Percentiles rank a stretch among this genome's conserved stretches.
phyloP scores from a whole-genome alignment of 257 asterid genomes.

The Solanum gracilifrons region DNA sequence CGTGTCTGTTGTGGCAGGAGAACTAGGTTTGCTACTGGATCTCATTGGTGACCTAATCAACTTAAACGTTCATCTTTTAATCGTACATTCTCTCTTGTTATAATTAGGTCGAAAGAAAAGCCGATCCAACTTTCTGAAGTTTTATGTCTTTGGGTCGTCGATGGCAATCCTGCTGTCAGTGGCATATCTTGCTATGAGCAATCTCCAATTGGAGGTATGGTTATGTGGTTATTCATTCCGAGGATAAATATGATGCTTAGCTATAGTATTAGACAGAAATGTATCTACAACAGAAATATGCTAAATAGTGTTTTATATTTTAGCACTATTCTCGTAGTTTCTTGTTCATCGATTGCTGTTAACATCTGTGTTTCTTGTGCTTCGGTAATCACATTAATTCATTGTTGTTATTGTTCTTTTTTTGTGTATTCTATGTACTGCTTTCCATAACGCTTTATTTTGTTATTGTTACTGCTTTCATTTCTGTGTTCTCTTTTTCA shows the following conservation, averaged over 20 bases:
- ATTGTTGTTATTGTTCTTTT: too few relatives aligned
- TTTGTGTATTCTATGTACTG: too few relatives aligned
- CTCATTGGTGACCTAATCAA: background rate
- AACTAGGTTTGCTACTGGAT: slow-evolving; percentile 35
- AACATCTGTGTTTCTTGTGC: too few relatives aligned
- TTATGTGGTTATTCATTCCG: background rate
- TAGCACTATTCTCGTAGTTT: too few relatives aligned
- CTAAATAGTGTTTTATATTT: background rate
- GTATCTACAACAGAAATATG: background rate
- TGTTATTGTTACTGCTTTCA: too few relatives aligned
- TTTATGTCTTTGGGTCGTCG: slow-evolving; percentile 56
- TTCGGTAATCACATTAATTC: too few relatives aligned
- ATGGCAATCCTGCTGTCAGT: slow-evolving; percentile 35
- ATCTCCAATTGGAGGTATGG: slow-evolving; percentile 32
- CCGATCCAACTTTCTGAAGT: slow-evolving; percentile 41
- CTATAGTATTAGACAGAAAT: background rate
- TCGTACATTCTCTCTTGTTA: background rate
- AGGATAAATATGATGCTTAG: background rate
- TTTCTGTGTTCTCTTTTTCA: too few relatives aligned
- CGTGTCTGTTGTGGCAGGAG: slow-evolving; percentile 55
- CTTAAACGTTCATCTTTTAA: background rate
- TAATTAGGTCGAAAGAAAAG: slow-evolving; percentile 68
- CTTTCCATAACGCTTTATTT: too few relatives aligned
- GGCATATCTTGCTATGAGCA: slow-evolving; percentile 21
- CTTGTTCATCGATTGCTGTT: too few relatives aligned